phyloP scores from a whole-genome alignment of 495 filamentous ascomycete genomes.

The Oleoguttula mirabilis region DNA sequence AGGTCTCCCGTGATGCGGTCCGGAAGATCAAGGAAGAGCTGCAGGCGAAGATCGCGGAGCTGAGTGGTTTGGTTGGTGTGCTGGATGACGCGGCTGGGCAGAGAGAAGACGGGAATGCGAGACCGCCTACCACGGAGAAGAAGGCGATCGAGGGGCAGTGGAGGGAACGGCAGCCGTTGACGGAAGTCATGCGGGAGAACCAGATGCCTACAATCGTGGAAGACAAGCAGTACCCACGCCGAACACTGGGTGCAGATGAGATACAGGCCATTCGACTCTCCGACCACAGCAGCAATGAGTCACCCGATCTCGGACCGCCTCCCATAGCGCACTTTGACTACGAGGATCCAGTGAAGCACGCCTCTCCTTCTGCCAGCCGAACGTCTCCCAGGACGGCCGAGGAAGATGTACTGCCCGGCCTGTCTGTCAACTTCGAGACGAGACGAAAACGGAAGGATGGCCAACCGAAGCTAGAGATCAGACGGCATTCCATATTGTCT shows the following conservation, averaged over 20 bases:
- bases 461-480: slow-evolving; percentile 23
- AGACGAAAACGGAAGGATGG: slow-evolving; percentile 41
- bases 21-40: slow-evolving; percentile 30
- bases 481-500: slow-evolving; percentile 13
- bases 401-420: slow-evolving; percentile 17
- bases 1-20: slow-evolving; percentile 19
- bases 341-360: slow-evolving; percentile 49
- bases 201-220: slow-evolving; percentile 68
- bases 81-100: not conserved
- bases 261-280: slow-evolving; percentile 15
- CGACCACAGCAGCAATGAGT: slow-evolving; percentile 34
- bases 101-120: not conserved
- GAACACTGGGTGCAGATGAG: slow-evolving; percentile 45
- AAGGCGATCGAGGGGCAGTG: slow-evolving; percentile 12
- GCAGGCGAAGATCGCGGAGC: slow-evolving; percentile 45
- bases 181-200: slow-evolving; percentile 18
- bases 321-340: slow-evolving; percentile 52
- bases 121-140: not conserved
- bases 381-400: slow-evolving; percentile 17
- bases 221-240: slow-evolving; percentile 61
- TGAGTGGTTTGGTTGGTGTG: slow-evolving; percentile 41
- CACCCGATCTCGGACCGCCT: slow-evolving; percentile 55
- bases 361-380: slow-evolving; percentile 22
- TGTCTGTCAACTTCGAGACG: slow-evolving; percentile 40
- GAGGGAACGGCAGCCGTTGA: slow-evolving; percentile 15